Base-by-base conservation (phyloP, 1,139 yeast species). In the Yamadazyma diospyri region DNA sequence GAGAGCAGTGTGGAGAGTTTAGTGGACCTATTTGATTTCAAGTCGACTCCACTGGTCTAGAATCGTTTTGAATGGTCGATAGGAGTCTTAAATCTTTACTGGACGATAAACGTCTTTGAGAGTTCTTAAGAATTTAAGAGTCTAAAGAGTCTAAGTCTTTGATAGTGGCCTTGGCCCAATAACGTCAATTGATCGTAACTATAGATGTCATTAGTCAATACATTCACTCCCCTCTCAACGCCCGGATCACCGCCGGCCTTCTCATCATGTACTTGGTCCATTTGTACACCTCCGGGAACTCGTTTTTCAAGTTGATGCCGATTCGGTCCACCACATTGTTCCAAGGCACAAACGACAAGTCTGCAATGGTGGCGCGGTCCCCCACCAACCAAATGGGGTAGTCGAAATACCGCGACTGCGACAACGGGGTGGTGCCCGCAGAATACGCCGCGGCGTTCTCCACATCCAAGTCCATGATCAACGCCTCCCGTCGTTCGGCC, bases 341-440 rank as follows among this genome's bases (percentile, higher is more conserved):
- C 97, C 97, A 89, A 9, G 97, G 95, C 20, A 88, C 95, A 63
- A 88, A 89, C 16, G 92, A 78, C 50, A 89, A 69, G 57, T 89
- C 97, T 4, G 97, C 97, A 32, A 88, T 81, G 2, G 97, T 85
- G 35, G 92, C 82, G 37, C 85, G 67, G 51, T 87, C 95, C 21
- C 96, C 95, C 6, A 88, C 96, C 20, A 89, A 69, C 97, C 97
- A 89, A 23, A 89, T 94, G 2, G 97, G 96, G 49, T 86, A 84
- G 51, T 87, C 95, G 51, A 87, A 86, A 61, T 84, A 87, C 56
- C 92, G 72, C 34, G 89, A 80, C 55, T 85, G 94, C 16, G 88
- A 78, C 42, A 87, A 61, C 2, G 95, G 95, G 1, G 95, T 85
- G 3, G 94, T 81, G 13, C 96, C 96, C 2, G 89, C 81, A 35